phyloP scores from a whole-genome alignment of 2,329 filamentous ascomycete species.

The Nothopassalora personata region DNA sequence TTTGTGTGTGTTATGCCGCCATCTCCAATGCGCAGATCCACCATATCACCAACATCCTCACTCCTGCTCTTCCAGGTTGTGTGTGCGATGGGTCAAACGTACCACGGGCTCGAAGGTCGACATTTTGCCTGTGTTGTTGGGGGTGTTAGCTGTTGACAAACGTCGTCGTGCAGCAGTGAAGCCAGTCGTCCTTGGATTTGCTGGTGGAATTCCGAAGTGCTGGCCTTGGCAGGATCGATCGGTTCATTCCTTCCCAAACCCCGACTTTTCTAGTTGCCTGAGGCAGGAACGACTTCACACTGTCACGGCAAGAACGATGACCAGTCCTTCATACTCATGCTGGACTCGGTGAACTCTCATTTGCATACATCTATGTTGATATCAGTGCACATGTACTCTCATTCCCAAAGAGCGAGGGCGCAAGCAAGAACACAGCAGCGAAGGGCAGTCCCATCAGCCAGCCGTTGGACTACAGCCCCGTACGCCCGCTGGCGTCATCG shows the following conservation, averaged over 20 bases:
- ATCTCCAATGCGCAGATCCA: constrained; percentile 7
- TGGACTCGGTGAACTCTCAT: too few relatives aligned
- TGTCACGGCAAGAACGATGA: too few relatives aligned
- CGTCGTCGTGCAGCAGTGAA: background rate
- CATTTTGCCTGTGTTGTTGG: constrained; percentile 46
- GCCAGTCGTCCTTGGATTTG: background rate
- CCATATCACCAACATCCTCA: background rate
- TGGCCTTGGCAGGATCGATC: too few relatives aligned
- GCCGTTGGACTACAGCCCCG: constrained; percentile 1
- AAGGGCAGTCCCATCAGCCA: background rate
- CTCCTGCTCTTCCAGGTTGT: constrained; percentile 1
- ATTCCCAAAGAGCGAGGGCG: too few relatives aligned
- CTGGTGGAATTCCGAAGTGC: background rate
- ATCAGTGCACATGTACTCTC: too few relatives aligned
- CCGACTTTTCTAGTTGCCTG: too few relatives aligned
- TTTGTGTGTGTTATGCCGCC: background rate
- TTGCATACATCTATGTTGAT: too few relatives aligned
- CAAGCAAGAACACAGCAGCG: background rate
- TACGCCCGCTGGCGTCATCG: constrained; percentile 5
- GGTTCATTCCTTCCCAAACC: too few relatives aligned
- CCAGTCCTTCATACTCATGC: too few relatives aligned
- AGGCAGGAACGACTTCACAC: too few relatives aligned
- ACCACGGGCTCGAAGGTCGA: constrained; percentile 63
- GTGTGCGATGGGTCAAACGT: constrained; percentile 35
- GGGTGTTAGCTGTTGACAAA: background rate